Base-by-base conservation (phyloP, 352 stramenopile species). In the Phytophthora sp. region DNA sequence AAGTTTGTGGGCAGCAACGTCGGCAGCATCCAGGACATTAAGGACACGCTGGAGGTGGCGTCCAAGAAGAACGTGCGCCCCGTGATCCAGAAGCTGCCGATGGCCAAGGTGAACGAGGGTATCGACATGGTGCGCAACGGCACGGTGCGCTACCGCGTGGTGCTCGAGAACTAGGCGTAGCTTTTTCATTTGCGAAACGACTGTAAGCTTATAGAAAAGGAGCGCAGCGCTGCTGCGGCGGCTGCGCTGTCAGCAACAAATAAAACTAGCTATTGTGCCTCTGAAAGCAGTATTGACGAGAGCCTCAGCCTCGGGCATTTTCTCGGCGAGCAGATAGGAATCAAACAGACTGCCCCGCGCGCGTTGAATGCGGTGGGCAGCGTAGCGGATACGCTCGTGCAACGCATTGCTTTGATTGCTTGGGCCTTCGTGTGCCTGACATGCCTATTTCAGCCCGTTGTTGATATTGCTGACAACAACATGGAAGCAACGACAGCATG, bases 21-120 rank as follows among this genome's bases (percentile, higher is more conserved):
- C 12, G 62, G 62, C 20, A 71, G 62, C 31, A 71, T 71, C 30
- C 55, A 71, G 44, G 50, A 97, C 39, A 92, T 89, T 17, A 82
- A 95, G 65, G 80, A 95, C 28, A 94, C 95, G 82, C 66, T 97
- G 4, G 13, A 92, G 41, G 76, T 97, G 34, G 95, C 87, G 48
- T 75, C 69, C 15, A 67, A 84, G 44, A 78, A 94, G 58, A 81
- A 92, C 23, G 85, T 96, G 44, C 69, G 69, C 5, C 54, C 79
- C 6, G 64, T 82, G 28, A 72, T 87, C 23, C 72, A 84, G 48
- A 82, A 79, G 39, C 17, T 87, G 54, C 72, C 79, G 8, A 83
- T 85, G 74, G 30, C 20, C 15, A 48, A 83, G 43, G 70, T 54
- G 15, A 83, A 86, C 53, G 62, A 80, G 17, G 74, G 73, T 5